Evolutionary conservation across 2,329 filamentous ascomycete genomes (phyloP).

Genomic region (Cladosporium sp.): DNA sequence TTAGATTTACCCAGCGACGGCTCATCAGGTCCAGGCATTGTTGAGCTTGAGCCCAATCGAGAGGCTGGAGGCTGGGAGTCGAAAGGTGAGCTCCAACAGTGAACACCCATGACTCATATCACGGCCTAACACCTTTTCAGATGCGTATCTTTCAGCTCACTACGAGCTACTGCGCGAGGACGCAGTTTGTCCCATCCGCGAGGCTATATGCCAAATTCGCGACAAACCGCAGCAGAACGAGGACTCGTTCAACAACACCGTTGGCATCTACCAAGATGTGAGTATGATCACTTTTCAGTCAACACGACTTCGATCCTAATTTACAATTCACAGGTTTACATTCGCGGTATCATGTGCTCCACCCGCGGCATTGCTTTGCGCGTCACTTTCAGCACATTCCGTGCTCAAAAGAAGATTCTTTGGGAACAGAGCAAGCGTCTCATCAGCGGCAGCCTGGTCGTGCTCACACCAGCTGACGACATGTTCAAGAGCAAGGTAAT

Average conservation of each 20-base stretch:
- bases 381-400: constrained; percentile 65
- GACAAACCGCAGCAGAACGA: constrained; percentile 55
- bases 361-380: constrained; percentile 61
- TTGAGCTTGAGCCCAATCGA: constrained; percentile 42
- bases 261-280: constrained; percentile 68
- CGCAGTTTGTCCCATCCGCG: constrained; percentile 63
- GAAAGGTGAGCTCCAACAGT: constrained; percentile 33
- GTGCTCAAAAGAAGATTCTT: constrained; percentile 61
- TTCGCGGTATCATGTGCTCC: constrained; percentile 62
- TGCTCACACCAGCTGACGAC: constrained; percentile 53
- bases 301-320: constrained; percentile 13
- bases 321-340: constrained; percentile 52
- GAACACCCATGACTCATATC: background rate
- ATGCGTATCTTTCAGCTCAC: constrained; percentile 66
- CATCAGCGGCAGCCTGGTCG: constrained; percentile 52
- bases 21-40: constrained; percentile 9
- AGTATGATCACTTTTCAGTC: background rate
- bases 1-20: constrained; percentile 25
- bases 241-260: constrained; percentile 30
- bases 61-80: constrained; percentile 55
- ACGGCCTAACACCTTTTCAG: constrained; percentile 18
- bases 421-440: constrained; percentile 63
- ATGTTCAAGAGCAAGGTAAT: constrained; percentile 62
- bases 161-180: constrained; percentile 76
- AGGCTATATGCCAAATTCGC: constrained; percentile 58